Evolutionary conservation across 805 yeast species (phyloP), one percentile per base, ranked within the genome.

Genomic region (Starmerella vitae): DNA sequence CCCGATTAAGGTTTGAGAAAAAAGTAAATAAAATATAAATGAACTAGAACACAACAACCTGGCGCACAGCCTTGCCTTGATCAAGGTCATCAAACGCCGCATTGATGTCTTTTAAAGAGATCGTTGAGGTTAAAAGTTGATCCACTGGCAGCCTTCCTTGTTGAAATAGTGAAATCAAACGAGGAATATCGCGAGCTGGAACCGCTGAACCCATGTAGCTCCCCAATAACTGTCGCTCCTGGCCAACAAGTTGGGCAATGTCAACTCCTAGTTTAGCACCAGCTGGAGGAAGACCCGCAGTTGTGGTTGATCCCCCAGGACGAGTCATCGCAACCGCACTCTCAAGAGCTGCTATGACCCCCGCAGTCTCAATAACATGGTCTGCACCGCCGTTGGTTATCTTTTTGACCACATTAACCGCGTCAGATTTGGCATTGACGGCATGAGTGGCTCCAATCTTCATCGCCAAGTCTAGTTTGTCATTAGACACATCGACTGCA

Each of bases 141-240:
- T 85, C 94, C 44, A 88, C 94, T 67, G 78, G 82, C 57, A 86
- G 68, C 49, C 67, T 69, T 50, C 94, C 94, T 31, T 64, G 62
- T 67, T 80, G 63, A 64, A 88, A 88, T 59, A 81, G 88, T 41
- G 81, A 76, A 41, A 91, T 94, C 41, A 86, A 70, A 20, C 78
- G 83, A 36, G 94, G 95, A 67, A 91, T 73, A 66, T 91, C 38
- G 93, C 61, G 70, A 94, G 79, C 58, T 94, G 97, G 67, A 84
- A 88, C 59, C 84, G 85, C 62, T 95, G 97, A 57, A 96, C 98
- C 55, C 84, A 91, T 18, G 97, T 97, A 60, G 93, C 83, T 54
- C 95, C 98, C 63, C 72, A 80, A 95, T 95, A 91, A 41, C 80
- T 93, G 67, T 96, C 78, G 55, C 96, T 97, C 37, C 96, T 91